These are phyloP conservation scores for Thermothelomyces thermophilus DNA, from an alignment of 2,329 filamentous ascomycete species.

Conservation along the genomic window DNA sequence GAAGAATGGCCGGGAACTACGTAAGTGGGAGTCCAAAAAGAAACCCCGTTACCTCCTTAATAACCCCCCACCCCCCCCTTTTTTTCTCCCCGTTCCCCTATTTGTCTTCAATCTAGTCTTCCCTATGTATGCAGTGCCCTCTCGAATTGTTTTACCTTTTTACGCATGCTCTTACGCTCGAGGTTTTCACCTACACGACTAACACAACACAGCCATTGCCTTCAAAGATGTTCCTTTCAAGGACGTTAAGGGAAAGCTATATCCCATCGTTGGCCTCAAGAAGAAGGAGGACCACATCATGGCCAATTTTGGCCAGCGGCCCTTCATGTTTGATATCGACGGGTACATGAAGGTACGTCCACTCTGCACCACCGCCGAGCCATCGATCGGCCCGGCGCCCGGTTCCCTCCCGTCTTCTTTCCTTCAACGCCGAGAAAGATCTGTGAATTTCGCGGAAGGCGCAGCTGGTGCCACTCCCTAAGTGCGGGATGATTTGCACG, in stretches of 20 bases:
- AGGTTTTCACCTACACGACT: constrained; percentile 15
- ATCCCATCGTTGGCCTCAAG: constrained; percentile 60
- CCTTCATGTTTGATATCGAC: constrained; percentile 90
- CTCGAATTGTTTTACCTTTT: not conserved
- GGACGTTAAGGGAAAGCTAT: constrained; percentile 50
- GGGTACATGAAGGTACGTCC: constrained; percentile 65
- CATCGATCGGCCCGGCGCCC: not conserved
- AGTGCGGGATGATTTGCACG: not conserved
- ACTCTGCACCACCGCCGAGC: not conserved
- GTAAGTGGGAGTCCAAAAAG: constrained; percentile 33
- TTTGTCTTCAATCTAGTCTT: not conserved
- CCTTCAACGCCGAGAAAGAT: not conserved
- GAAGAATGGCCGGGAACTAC: constrained; percentile 53
- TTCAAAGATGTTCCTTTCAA: constrained; percentile 63
- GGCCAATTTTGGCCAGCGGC: constrained; percentile 63
- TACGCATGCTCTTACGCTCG: not conserved
- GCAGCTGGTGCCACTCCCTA: not conserved
- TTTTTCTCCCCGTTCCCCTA: not conserved
- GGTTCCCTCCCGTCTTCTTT: not conserved
- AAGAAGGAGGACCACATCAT: constrained; percentile 55
- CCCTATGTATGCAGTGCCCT: not conserved
- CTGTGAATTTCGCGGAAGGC: not conserved
- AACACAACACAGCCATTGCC: constrained; percentile 44
- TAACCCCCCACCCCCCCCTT: no score
- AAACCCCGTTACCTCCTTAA: no score